Evolutionary conservation across 108 stramenopile genomes (phyloP).

Genomic region (Asterionellopsis glacialis): DNA sequence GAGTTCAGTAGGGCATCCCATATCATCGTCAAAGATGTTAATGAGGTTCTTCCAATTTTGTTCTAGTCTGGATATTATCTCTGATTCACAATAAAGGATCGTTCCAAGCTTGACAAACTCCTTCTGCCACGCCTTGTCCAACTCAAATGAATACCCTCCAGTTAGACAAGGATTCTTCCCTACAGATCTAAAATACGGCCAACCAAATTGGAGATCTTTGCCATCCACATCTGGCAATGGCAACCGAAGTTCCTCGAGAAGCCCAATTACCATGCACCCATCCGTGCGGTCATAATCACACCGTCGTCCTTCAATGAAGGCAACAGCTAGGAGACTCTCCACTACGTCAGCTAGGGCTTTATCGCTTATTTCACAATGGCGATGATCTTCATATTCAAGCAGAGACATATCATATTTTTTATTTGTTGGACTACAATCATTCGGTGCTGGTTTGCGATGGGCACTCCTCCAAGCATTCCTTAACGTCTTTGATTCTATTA

Average conservation of each 20-base stretch:
- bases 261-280: slow-evolving; percentile 18
- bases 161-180: slow-evolving; percentile 10
- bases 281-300: neutral
- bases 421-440: neutral
- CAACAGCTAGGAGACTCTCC: slow-evolving; percentile 47
- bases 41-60: slow-evolving; percentile 1
- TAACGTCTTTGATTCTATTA: neutral
- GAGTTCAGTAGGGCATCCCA: neutral
- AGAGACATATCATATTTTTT: neutral
- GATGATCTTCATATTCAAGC: neutral
- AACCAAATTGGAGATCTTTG: too few relatives aligned
- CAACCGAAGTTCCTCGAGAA: slow-evolving; percentile 29
- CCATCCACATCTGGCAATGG: slow-evolving; percentile 10
- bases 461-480: slow-evolving; percentile 8
- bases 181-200: neutral
- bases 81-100: neutral
- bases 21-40: neutral
- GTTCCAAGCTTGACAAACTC: neutral
- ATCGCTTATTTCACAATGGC: neutral
- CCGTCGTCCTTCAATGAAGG: slow-evolving; percentile 18
- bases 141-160: slow-evolving; percentile 23
- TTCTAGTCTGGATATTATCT: slow-evolving; percentile 1
- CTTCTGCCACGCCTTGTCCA: slow-evolving; percentile 8
- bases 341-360: slow-evolving; percentile 36
- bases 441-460: slow-evolving; percentile 4